Base-by-base conservation (phyloP, 2,329 filamentous ascomycete genomes). In the Nectriaceae sp. region DNA sequence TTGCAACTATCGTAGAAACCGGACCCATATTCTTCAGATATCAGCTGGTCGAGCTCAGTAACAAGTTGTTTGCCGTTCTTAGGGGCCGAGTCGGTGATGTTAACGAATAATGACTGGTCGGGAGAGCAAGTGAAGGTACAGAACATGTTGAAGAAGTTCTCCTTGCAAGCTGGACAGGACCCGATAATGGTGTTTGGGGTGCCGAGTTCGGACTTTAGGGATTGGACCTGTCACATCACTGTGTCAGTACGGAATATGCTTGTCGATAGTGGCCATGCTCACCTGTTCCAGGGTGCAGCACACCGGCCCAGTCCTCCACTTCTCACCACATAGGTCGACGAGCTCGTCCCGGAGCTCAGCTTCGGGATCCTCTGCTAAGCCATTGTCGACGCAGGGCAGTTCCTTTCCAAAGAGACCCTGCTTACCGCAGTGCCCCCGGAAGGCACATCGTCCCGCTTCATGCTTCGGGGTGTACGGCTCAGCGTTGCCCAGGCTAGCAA, bases 91-190 rank as follows among this genome's bases (percentile, higher is more conserved):
- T 85, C 73, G 11, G 94, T 97, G 37, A 99, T 84, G 63, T 99
- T 99, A 67, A 99, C 78, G 65, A 99, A 99, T 0, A 96, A 76
- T 0, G 91, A 97, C 68, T 99, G 94, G 64, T 99, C 88, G 5
- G 95, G 93, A 4, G 94, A 99, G 75, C 95, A 99, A 3, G 92
- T 97, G 65, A 99, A 97, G 4, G 91, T 95, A 74, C 94, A 99
- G 70, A 99, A 99, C 38, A 95, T 78, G 74, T 99, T 96, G 77
- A 90, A 97, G 76, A 99, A 99, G 76, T 99, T 99, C 62, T 92
- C 88, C 71, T 94, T 96, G 80, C 94, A 99, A 24, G 95, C 94
- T 2, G 94, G 94, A 68, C 94, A 99, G 10, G 91, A 90, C 21
- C 91, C 86, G 66, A 99, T 91, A 65, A 99, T 88, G 50, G 87